Evolutionary conservation across 2,329 filamentous ascomycete genomes (phyloP).

Genomic region (Colletotrichum sp.): DNA sequence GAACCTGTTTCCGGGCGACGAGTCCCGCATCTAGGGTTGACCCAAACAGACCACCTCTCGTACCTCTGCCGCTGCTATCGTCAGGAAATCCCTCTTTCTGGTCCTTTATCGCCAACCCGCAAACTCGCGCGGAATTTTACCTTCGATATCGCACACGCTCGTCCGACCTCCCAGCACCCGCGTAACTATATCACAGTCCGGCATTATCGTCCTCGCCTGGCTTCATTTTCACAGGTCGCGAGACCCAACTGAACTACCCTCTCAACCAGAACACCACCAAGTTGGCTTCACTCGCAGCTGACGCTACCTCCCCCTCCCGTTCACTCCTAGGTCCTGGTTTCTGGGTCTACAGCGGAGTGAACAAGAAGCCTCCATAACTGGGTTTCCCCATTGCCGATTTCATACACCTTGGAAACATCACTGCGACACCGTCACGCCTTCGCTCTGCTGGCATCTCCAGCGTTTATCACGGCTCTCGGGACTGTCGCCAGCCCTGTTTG

Average conservation of each 20-base stretch:
- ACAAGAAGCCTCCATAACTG: conserved; percentile 98
- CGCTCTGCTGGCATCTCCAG: neutral
- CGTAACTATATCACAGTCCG: neutral
- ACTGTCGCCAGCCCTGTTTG: neutral
- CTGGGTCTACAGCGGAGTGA: conserved; percentile 96
- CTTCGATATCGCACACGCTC: neutral
- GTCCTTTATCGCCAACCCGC: neutral
- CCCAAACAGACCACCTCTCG: neutral
- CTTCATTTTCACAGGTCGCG: conserved; percentile 7
- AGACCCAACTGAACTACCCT: conserved; percentile 18
- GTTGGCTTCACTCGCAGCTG: conserved; percentile 85
- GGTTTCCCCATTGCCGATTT: conserved; percentile 29
- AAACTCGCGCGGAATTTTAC: neutral
- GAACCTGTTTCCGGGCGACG: neutral
- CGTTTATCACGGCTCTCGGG: neutral
- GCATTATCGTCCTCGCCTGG: neutral
- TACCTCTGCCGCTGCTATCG: neutral
- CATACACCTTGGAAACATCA: neutral
- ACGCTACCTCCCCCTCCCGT: conserved; percentile 76
- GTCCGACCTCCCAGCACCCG: neutral
- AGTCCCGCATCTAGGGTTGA: neutral
- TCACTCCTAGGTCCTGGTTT: conserved; percentile 91
- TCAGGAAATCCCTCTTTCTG: neutral
- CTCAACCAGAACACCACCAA: conserved; percentile 71
- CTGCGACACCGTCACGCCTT: neutral